Evolutionary conservation across 2,329 filamentous ascomycete species (phyloP).

Genomic region (Neocucurbitaria cava): DNA sequence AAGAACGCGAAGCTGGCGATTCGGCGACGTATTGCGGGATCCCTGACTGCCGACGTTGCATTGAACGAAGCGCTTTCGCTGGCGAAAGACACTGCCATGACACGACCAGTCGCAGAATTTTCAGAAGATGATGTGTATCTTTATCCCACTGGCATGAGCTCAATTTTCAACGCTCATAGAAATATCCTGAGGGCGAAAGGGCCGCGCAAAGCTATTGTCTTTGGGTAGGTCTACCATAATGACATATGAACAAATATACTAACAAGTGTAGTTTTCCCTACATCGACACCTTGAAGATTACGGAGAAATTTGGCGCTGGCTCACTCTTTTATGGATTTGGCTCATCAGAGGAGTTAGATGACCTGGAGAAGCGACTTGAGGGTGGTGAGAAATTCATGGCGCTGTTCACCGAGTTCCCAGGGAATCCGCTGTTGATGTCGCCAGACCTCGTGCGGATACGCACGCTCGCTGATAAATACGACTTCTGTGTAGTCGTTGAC

Average conservation of each 20-base stretch:
- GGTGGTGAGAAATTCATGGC: slow-evolving; percentile 78
- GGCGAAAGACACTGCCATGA: slow-evolving; percentile 51
- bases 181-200: slow-evolving; percentile 71
- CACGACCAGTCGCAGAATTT: slow-evolving; percentile 64
- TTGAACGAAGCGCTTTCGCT: slow-evolving; percentile 65
- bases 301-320: slow-evolving; percentile 92
- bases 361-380: slow-evolving; percentile 75
- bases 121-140: slow-evolving; percentile 88
- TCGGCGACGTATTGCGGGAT: slow-evolving; percentile 84
- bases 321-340: slow-evolving; percentile 87
- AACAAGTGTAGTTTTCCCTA: slow-evolving; percentile 74
- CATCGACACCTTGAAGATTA: slow-evolving; percentile 92
- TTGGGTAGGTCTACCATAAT: slow-evolving; percentile 61
- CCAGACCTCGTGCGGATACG: slow-evolving; percentile 87
- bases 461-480: slow-evolving; percentile 77
- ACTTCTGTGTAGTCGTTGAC: slow-evolving; percentile 90
- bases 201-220: slow-evolving; percentile 79
- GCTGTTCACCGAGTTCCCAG: slow-evolving; percentile 93
- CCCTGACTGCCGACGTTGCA: slow-evolving; percentile 75
- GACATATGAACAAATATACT: slow-evolving; percentile 1
- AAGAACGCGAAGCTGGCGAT: slow-evolving; percentile 86
- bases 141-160: slow-evolving; percentile 90
- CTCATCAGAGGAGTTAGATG: slow-evolving; percentile 78
- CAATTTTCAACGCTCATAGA: slow-evolving; percentile 88
- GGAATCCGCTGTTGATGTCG: slow-evolving; percentile 86